phyloP scores from a whole-genome alignment of 495 filamentous ascomycete genomes.

The Aspergillus sclerotioniger region DNA sequence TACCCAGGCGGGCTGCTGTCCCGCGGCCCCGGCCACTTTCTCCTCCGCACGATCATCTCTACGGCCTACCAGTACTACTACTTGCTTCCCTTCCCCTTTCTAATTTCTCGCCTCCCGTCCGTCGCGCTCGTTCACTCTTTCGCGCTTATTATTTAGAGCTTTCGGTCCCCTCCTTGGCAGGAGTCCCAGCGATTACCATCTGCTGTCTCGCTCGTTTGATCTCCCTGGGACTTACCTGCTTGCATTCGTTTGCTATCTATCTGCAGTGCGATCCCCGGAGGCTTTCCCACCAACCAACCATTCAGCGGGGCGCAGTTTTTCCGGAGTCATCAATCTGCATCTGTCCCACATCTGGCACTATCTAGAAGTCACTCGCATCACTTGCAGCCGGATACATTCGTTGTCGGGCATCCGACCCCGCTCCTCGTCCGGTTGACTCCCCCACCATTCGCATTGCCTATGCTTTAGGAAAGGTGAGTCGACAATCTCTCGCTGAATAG shows the following conservation, averaged over 20 bases:
- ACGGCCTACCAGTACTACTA: no score
- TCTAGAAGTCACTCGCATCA: not conserved
- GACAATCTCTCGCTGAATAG: not conserved
- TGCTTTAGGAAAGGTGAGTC: slow-evolving; percentile 11
- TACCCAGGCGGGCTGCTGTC: not conserved
- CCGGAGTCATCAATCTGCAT: not conserved
- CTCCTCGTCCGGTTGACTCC: not conserved
- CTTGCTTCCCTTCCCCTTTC: no score
- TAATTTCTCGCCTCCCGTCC: not conserved
- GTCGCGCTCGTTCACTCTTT: not conserved
- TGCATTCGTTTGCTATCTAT: not conserved
- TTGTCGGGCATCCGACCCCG: not conserved
- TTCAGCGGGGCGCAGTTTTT: not conserved
- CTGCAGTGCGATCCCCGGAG: slow-evolving; percentile 1
- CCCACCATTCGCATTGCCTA: slow-evolving; percentile 6
- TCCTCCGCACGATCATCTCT: slow-evolving; percentile 14
- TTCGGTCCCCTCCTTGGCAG: slow-evolving; percentile 11
- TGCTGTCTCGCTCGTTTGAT: slow-evolving; percentile 17
- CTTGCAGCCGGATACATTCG: slow-evolving; percentile 6
- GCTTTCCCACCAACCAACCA: slow-evolving; percentile 8
- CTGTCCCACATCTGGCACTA: not conserved
- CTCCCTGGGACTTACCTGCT: slow-evolving; percentile 3
- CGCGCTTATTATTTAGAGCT: not conserved
- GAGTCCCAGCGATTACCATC: not conserved
- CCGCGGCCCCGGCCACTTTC: not conserved